phyloP scores from a whole-genome alignment of 2,329 filamentous ascomycete species.

The Colletotrichum orchidophilum region DNA sequence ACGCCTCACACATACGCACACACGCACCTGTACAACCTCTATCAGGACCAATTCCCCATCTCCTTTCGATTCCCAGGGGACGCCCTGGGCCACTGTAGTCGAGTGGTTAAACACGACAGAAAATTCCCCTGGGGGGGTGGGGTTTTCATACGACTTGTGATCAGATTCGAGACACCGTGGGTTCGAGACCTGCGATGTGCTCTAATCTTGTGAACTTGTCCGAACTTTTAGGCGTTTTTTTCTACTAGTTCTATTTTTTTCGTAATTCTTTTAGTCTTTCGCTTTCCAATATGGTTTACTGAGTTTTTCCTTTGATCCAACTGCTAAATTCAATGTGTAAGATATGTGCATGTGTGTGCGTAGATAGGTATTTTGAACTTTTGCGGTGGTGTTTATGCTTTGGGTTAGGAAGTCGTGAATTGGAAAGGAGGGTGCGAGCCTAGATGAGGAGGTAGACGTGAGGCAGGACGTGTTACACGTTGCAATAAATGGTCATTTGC shows the following conservation, averaged over 20 bases:
- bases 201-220: not conserved
- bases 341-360: not conserved
- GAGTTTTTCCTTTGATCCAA: too few relatives aligned
- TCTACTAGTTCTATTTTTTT: not conserved
- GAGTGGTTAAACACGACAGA: not conserved
- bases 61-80: not conserved
- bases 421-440: too few relatives aligned
- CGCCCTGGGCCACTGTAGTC: not conserved
- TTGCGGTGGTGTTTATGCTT: too few relatives aligned
- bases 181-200: not conserved
- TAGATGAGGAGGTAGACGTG: too few relatives aligned
- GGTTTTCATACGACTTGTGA: not conserved
- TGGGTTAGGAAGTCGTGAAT: too few relatives aligned
- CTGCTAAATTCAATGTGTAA: not conserved
- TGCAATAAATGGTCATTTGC: too few relatives aligned
- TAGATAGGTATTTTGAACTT: too few relatives aligned
- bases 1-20: too few relatives aligned
- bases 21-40: too few relatives aligned
- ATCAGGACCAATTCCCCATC: too few relatives aligned
- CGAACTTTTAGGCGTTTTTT: not conserved
- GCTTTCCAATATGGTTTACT: too few relatives aligned
- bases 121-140: not conserved
- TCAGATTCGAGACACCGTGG: not conserved
- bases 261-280: fast-evolving
- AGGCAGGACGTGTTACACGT: too few relatives aligned